phyloP scores from a whole-genome alignment of 257 asterid genomes.

The Fraxinus pennsylvanica region DNA sequence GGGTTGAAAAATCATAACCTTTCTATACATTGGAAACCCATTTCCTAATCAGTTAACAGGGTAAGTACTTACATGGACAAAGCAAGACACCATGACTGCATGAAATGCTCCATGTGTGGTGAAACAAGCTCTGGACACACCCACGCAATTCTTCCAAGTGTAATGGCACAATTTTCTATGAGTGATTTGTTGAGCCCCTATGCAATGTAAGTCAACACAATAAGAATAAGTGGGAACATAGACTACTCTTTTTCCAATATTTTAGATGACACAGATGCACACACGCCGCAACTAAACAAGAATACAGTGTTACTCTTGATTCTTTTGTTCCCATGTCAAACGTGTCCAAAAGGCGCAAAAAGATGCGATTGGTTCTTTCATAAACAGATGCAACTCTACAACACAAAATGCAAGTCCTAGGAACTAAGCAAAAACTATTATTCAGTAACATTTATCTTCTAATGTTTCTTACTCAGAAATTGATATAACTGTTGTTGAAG shows the following conservation, averaged over 20 bases:
- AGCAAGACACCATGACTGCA: constrained; percentile 93
- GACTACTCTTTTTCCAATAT: constrained; percentile 12
- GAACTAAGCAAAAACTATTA: constrained; percentile 7
- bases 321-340: constrained; percentile 1
- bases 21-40: background rate
- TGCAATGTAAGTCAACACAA: constrained; percentile 32
- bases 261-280: constrained; percentile 5
- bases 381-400: background rate
- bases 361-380: background rate
- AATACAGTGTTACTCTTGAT: constrained; percentile 1
- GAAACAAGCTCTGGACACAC: constrained; percentile 92
- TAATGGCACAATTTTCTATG: constrained; percentile 88
- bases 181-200: constrained; percentile 88
- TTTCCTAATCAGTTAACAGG: constrained; percentile 6
- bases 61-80: constrained; percentile 69
- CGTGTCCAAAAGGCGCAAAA: background rate
- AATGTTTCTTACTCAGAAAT: background rate
- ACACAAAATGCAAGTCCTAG: constrained; percentile 9
- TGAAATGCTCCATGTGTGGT: constrained; percentile 95
- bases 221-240: constrained; percentile 25
- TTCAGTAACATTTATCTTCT: constrained; percentile 12
- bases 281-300: background rate
- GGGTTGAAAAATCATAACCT: background rate
- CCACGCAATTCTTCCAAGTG: constrained; percentile 92
- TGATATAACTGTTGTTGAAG: background rate